Evolutionary conservation across 768 basidiomycete species (phyloP), one percentile per base, ranked within the genome.

Genomic region (Tricholoma furcatifolium): DNA sequence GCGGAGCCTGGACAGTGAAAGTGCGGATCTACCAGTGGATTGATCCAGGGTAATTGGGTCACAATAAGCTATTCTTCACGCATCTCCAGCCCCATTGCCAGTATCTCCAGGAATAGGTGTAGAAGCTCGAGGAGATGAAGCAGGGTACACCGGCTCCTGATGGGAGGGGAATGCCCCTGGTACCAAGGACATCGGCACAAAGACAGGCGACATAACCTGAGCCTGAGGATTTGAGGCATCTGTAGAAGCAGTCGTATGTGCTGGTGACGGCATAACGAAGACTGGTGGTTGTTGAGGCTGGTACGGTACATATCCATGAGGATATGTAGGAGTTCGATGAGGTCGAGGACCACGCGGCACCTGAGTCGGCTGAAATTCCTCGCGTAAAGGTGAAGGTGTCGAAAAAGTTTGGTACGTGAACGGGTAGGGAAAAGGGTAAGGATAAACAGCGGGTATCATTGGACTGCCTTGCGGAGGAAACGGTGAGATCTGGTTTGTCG

Each of bases 401-500:
- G 49, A 47, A 31, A 54, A 60, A 10, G 64, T 49, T 15, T 63
- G 63, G 40, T 65, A 71, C 8, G 60, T 50, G 30, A 65, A 61
- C 12, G 65, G 65, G 41, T 63, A 60, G 7, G 67, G 63, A 51
- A 68, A 70, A 0, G 68, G 62, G 49, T 65, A 71, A 1, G 72
- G 69, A 53, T 71, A 74, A 1, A 69, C 62, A 9, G 66, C 55
- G 1, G 69, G 60, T 0, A 70, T 60, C 32, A 69, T 60, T 4
- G 67, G 59, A 44, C 60, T 64, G 7, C 50, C 17, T 6, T 36
- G 42, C 2, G 52, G 27, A 20, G 39, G 47, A 17, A 41, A 54
- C 30, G 46, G 50, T 32, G 54, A 53, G 17, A 50, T 53, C 6
- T 53, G 60, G 10, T 47, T 44, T 10, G 52, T 47, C 15, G 63